A percentile compares a stretch with the other conserved stretches of the same genome.
phyloP scores from a whole-genome alignment of 83 land plant species.

The Picea abies region DNA sequence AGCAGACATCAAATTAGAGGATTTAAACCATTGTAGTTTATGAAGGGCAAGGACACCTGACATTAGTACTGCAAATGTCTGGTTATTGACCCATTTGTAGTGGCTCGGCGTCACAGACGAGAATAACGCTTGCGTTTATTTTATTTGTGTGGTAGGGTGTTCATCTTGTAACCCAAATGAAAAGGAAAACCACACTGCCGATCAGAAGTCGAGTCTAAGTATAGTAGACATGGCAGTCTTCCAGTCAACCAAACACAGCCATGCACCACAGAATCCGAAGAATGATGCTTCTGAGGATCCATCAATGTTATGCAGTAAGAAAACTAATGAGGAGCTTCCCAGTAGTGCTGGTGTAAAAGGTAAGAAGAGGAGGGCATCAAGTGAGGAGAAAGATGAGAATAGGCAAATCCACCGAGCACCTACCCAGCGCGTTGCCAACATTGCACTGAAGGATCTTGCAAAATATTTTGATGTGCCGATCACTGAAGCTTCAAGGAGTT shows the following conservation, averaged over 20 bases:
- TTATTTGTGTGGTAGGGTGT: background rate
- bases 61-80: too few relatives aligned
- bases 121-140: background rate
- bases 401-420: conserved; percentile 13
- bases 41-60: too few relatives aligned
- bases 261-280: background rate
- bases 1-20: too few relatives aligned
- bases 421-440: conserved; percentile 26
- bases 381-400: conserved; percentile 11
- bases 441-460: conserved; percentile 30
- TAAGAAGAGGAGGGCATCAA: too few relatives aligned
- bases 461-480: conserved; percentile 37
- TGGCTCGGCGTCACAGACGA: background rate
- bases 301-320: conserved; percentile 5
- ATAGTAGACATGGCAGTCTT: background rate
- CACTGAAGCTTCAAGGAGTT: conserved; percentile 28
- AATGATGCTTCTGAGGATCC: background rate
- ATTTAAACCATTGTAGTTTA: too few relatives aligned
- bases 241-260: background rate
- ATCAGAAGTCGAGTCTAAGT: background rate
- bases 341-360: too few relatives aligned
- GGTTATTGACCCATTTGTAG: too few relatives aligned
- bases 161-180: conserved; percentile 7
- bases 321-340: conserved; percentile 3
- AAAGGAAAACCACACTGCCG: background rate